Conservation (phyloP, 2,329 filamentous ascomycete genomes). For the Claviceps humidiphila region DNA sequence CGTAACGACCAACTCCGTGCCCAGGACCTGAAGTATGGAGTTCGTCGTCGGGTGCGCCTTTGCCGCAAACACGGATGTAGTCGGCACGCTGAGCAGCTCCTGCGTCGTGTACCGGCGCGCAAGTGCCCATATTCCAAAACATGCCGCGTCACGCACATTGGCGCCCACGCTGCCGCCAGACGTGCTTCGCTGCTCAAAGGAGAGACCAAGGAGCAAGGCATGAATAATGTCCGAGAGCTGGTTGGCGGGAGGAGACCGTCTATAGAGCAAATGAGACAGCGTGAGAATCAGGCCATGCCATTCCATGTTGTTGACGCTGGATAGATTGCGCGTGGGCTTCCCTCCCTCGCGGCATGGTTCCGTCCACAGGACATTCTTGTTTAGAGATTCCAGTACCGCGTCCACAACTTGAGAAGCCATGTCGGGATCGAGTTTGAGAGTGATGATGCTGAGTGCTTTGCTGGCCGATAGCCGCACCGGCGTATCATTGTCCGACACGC, state of each 20-base stretch:
- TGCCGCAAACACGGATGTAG: conserved; percentile 28
- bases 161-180: conserved; percentile 77
- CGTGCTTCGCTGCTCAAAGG: conserved; percentile 77
- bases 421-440: conserved; percentile 61
- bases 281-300: conserved; percentile 93
- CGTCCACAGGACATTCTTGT: conserved; percentile 42
- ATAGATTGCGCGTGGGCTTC: conserved; percentile 43
- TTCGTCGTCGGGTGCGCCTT: conserved; percentile 21
- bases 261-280: conserved; percentile 73
- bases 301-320: conserved; percentile 63
- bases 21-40: conserved; percentile 62
- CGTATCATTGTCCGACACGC: conserved; percentile 75
- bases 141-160: conserved; percentile 88
- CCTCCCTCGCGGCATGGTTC: conserved; percentile 23
- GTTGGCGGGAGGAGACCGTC: conserved; percentile 59
- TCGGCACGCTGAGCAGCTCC: conserved; percentile 56
- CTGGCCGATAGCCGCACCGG: conserved; percentile 82
- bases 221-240: conserved; percentile 64
- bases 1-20: conserved; percentile 65
- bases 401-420: conserved; percentile 84
- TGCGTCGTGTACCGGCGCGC: conserved; percentile 72
- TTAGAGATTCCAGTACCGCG: conserved; percentile 62
- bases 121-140: conserved; percentile 90
- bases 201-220: conserved; percentile 63
- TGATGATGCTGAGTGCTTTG: conserved; percentile 81